phyloP scores from a whole-genome alignment of 768 basidiomycete genomes.

The Lenzites betulinus region DNA sequence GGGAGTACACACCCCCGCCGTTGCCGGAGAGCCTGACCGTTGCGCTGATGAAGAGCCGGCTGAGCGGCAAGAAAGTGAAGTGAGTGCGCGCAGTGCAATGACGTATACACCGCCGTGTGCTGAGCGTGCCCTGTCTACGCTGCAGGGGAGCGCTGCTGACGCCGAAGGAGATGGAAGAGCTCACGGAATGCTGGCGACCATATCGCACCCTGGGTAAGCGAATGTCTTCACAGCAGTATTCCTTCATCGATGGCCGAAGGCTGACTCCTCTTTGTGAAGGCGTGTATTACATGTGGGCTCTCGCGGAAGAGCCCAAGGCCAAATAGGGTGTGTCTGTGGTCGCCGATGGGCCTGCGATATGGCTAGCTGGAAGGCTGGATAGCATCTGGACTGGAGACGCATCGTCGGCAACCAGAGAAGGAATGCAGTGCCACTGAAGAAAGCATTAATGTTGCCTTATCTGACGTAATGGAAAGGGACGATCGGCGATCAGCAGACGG shows the following conservation, averaged over 20 bases:
- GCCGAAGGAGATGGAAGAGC: constrained; percentile 76
- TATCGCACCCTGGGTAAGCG: constrained; percentile 76
- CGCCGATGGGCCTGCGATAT: neutral
- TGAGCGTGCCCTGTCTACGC: constrained; percentile 14
- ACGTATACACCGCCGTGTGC: constrained; percentile 5
- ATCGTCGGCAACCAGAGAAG: neutral
- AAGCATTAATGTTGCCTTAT: constrained; percentile 11
- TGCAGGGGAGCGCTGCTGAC: constrained; percentile 71
- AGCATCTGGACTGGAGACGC: neutral
- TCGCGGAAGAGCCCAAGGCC: constrained; percentile 42
- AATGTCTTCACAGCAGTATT: constrained; percentile 4
- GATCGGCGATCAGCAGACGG: constrained; percentile 17
- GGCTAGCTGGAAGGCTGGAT: neutral
- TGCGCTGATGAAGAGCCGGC: constrained; percentile 55
- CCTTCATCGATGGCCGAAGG: neutral
- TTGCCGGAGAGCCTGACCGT: constrained; percentile 65
- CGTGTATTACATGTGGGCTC: constrained; percentile 88
- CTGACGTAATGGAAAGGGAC: constrained; percentile 15
- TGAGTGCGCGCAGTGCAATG: constrained; percentile 36
- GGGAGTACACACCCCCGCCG: constrained; percentile 28
- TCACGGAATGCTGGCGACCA: constrained; percentile 79
- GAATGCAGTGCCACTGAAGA: constrained; percentile 9
- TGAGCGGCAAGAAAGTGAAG: constrained; percentile 74
- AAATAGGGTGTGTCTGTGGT: constrained; percentile 12
- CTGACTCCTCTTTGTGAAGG: constrained; percentile 39